Conservation (phyloP, 139 green algal species). For the Prasinococcaceae sp. region DNA sequence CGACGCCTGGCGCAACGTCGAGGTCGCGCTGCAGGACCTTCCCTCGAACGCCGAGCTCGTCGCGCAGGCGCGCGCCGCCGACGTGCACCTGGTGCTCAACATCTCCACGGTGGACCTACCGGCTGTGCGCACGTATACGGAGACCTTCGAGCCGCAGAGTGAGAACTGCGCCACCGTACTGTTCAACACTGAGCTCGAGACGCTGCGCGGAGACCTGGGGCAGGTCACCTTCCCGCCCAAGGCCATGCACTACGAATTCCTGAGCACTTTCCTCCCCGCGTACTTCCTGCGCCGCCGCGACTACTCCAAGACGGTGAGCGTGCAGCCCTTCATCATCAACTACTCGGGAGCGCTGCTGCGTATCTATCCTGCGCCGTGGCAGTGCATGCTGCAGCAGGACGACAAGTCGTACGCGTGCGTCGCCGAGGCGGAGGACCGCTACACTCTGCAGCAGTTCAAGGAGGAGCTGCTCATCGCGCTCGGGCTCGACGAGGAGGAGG, state of each 20-base stretch:
- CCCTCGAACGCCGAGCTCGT: not conserved
- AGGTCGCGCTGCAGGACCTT: not conserved
- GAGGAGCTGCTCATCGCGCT: conserved; percentile 27
- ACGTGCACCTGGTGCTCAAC: conserved; percentile 73
- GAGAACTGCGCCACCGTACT: conserved; percentile 49
- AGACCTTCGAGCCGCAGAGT: conserved; percentile 38
- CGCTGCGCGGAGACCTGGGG: conserved; percentile 44
- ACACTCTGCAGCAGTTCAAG: conserved; percentile 27
- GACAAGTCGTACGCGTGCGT: conserved; percentile 23
- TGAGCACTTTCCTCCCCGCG: conserved; percentile 22
- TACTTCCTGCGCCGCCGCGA: conserved; percentile 30
- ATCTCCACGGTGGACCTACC: conserved; percentile 28
- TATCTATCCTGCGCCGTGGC: conserved; percentile 27
- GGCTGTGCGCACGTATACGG: conserved; percentile 20
- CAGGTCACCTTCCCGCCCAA: conserved; percentile 30
- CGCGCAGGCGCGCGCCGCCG: conserved; percentile 18
- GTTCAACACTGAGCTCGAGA: conserved; percentile 95
- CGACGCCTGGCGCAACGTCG: too few species aligned
- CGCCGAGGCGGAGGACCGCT: conserved; percentile 23
- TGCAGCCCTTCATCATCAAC: conserved; percentile 33
- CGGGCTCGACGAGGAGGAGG: conserved; percentile 19
- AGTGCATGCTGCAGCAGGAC: conserved; percentile 36
- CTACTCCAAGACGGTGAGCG: conserved; percentile 32
- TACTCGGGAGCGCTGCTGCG: conserved; percentile 32
- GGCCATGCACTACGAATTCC: conserved; percentile 29